phyloP scores from a whole-genome alignment of 805 yeast genomes.

The Clavispora fructus region DNA sequence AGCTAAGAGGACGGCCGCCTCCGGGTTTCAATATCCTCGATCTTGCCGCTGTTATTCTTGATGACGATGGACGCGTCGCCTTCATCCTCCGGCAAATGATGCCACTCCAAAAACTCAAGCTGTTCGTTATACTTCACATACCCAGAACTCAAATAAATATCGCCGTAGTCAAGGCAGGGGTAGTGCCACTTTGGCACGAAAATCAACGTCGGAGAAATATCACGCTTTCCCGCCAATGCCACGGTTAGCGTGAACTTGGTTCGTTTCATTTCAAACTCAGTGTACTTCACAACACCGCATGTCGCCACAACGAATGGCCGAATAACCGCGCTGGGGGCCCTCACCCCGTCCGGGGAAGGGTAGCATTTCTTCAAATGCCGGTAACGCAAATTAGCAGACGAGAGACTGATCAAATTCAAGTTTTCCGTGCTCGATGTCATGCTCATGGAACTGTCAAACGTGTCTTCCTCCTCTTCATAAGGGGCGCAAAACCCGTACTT shows the following conservation, averaged over 20 bases:
- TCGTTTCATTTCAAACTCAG: slow-evolving; percentile 54
- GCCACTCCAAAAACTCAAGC: slow-evolving; percentile 65
- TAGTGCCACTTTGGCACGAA: slow-evolving; percentile 73
- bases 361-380: slow-evolving; percentile 30
- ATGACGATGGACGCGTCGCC: slow-evolving; percentile 28
- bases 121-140: slow-evolving; percentile 45
- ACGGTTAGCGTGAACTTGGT: slow-evolving; percentile 47
- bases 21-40: slow-evolving; percentile 18
- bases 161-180: slow-evolving; percentile 41
- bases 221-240: slow-evolving; percentile 10
- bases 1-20: neutral
- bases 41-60: slow-evolving; percentile 33
- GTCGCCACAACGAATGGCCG: slow-evolving; percentile 72
- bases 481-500: slow-evolving; percentile 4
- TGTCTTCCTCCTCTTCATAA: slow-evolving; percentile 1
- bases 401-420: slow-evolving; percentile 8
- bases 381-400: slow-evolving; percentile 12
- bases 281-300: slow-evolving; percentile 50
- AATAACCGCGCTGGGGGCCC: slow-evolving; percentile 70
- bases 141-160: slow-evolving; percentile 54
- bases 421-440: slow-evolving; percentile 3
- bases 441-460: slow-evolving; percentile 2
- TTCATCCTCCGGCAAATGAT: slow-evolving; percentile 36
- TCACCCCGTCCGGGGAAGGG: slow-evolving; percentile 53
- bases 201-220: slow-evolving; percentile 47